These are phyloP conservation scores for Aspergillus ruber DNA, from an alignment of 2,329 filamentous ascomycete genomes.

Conservation along the genomic window DNA sequence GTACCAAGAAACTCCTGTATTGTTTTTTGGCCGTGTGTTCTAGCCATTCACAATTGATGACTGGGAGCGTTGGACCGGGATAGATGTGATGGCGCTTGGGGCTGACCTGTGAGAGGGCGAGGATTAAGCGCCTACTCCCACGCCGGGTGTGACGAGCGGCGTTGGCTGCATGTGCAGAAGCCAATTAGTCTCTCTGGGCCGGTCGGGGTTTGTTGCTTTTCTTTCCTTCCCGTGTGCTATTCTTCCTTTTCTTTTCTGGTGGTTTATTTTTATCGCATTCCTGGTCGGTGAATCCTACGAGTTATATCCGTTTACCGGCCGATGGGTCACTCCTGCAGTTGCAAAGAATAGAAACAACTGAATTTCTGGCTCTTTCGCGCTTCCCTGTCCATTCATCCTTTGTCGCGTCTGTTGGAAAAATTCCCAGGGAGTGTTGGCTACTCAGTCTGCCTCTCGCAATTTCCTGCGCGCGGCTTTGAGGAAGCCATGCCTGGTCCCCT, in stretches of 20 bases:
- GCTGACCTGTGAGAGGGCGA: conserved; percentile 11
- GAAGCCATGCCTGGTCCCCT: conserved; percentile 23
- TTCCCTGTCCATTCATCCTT: conserved; percentile 10
- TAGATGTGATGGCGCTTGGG: not conserved
- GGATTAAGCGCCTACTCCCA: conserved; percentile 23
- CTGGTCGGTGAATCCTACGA: conserved; percentile 12
- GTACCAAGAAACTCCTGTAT: not conserved
- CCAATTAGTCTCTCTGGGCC: not conserved
- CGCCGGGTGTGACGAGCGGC: conserved; percentile 27
- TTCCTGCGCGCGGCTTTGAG: conserved; percentile 12
- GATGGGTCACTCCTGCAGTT: conserved; percentile 11
- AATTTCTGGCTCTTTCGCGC: conserved; percentile 8
- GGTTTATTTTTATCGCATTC: conserved; percentile 21
- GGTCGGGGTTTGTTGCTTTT: conserved; percentile 14
- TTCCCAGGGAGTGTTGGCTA: not conserved
- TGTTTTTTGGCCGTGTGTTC: not conserved
- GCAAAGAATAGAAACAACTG: conserved; percentile 24
- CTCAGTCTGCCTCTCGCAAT: conserved; percentile 4
- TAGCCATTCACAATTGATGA: not conserved
- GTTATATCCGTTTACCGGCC: conserved; percentile 7
- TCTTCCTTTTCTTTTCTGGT: conserved; percentile 8
- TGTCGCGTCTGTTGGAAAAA: conserved; percentile 9
- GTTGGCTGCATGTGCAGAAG: not conserved
- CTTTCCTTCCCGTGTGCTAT: conserved; percentile 3
- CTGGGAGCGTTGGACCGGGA: too few species aligned